Conservation (phyloP, 148 eudicot species). For the Vaccinium vitisidaea region DNA sequence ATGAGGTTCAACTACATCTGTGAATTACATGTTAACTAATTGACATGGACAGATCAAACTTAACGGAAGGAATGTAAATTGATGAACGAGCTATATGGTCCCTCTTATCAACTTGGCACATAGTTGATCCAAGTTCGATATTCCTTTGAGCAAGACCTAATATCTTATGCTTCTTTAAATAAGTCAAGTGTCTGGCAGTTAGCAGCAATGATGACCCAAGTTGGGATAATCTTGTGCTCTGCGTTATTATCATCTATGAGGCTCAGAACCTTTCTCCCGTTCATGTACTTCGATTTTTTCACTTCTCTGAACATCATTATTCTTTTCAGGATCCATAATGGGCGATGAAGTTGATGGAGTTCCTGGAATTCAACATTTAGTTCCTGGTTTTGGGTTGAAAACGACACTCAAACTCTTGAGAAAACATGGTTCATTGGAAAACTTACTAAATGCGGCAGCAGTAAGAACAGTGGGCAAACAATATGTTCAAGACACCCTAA, state of each 20-base stretch:
- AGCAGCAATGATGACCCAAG: not conserved
- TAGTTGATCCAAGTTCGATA: not conserved
- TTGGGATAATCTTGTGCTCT: not conserved
- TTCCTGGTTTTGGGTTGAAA: conserved; percentile 81
- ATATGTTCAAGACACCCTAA: conserved; percentile 87
- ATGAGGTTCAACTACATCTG: not conserved
- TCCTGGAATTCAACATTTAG: conserved; percentile 86
- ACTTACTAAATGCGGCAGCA: conserved; percentile 73
- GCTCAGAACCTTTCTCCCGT: not conserved
- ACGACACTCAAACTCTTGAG: conserved; percentile 80
- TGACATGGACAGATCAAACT: not conserved
- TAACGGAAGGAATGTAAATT: not conserved
- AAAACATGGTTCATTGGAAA: conserved; percentile 76
- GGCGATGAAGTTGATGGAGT: conserved; percentile 94
- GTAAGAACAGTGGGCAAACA: conserved; percentile 79
- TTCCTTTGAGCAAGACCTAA: conserved; percentile 5
- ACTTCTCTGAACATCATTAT: conserved; percentile 3
- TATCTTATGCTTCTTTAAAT: not conserved
- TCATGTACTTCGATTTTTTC: not conserved
- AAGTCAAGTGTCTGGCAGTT: not conserved
- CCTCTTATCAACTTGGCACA: conserved; percentile 3
- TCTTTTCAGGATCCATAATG: conserved; percentile 71
- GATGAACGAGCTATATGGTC: not conserved
- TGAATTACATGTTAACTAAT: not conserved
- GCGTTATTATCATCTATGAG: not conserved